Base-by-base conservation (phyloP, 2,329 filamentous ascomycete genomes). In the Talaromyces funiculosus region DNA sequence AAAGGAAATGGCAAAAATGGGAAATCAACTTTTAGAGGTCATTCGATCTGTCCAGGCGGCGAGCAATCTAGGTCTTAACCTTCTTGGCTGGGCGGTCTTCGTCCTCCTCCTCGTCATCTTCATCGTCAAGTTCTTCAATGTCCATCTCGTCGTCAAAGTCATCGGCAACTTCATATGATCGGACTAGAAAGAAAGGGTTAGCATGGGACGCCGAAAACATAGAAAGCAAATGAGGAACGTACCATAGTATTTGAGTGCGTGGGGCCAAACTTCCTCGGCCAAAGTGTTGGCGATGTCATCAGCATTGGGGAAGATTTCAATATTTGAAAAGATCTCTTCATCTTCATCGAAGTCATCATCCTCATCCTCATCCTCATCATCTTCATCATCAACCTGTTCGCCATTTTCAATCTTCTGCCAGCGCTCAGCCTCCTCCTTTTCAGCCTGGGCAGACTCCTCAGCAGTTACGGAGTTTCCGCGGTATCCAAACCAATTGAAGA, bases 231-330 rank as follows among this genome's bases (percentile, higher is more conserved):
- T n/a, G n/a, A 24, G 12, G 10, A 40, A 84, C 90, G 78, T 80
- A 94, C 90, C 89, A 78, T 94, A 97, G 78, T 94, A 95, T 75
- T 90, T 90, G 74, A 96, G 87, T 61, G 92, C 93, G 64, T 86
- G 86, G 53, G 90, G 90, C 87, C 89, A 97, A 57, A 97, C 79
- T 67, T 97, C 93, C 72, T 97, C 92, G 8, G 89, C 86, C 67
- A 97, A 81, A 62, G 86, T 82, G 64, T 91, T 82, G 40, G 92
- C 92, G 53, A 97, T 75, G 63, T 92, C 89, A 67, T 95, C 91
- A 22, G 90, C 93, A 45, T 86, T 86, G n/a, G 90, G 88, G 81
- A 94, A 96, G 67, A 96, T 88, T 76, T 97, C 93, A 53, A 88
- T 82, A 58, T 87, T 85, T 63, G 87, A 83, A 66, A 88, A 83